Evolutionary conservation across 2,329 filamentous ascomycete species (phyloP).

Genomic region (Epichloe hybrida): DNA sequence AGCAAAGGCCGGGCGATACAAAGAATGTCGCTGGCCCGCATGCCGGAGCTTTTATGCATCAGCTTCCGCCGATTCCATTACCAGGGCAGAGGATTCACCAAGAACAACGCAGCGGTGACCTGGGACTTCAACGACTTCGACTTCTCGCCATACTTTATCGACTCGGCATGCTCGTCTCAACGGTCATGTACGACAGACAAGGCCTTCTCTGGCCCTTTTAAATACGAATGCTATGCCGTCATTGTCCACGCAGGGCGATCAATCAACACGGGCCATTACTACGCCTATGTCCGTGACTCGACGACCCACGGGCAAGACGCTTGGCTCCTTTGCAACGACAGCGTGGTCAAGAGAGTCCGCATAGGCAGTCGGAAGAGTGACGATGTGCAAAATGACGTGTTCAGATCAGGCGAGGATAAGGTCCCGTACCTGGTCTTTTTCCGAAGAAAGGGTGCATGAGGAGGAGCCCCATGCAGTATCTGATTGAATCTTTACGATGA

Average conservation of each 20-base stretch:
- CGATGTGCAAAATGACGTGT: conserved; percentile 25
- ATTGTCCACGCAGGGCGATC: conserved; percentile 60
- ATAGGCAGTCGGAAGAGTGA: conserved; percentile 23
- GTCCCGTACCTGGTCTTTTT: conserved; percentile 36
- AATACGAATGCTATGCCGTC: conserved; percentile 79
- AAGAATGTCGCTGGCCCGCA: conserved; percentile 59
- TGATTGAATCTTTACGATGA: no score
- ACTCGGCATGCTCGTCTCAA: conserved; percentile 12
- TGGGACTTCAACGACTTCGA: conserved; percentile 64
- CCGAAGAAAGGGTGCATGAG: conserved; percentile 20
- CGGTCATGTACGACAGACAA: conserved; percentile 18
- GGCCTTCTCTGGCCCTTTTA: conserved; percentile 42
- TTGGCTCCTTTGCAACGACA: conserved; percentile 40
- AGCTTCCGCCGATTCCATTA: conserved; percentile 51
- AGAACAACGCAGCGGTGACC: conserved; percentile 57
- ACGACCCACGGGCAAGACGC: conserved; percentile 27
- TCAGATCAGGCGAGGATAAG: conserved; percentile 22
- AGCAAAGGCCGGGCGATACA: conserved; percentile 53
- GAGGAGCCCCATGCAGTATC: no score
- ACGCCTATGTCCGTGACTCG: conserved; percentile 51
- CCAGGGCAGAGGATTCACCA: conserved; percentile 31
- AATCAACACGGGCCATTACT: conserved; percentile 67
- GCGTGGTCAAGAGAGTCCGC: conserved; percentile 25
- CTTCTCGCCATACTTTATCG: conserved; percentile 31
- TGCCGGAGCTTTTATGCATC: conserved; percentile 67